Conservation (phyloP, 495 filamentous ascomycete species). For the Tuber melanosporum region DNA sequence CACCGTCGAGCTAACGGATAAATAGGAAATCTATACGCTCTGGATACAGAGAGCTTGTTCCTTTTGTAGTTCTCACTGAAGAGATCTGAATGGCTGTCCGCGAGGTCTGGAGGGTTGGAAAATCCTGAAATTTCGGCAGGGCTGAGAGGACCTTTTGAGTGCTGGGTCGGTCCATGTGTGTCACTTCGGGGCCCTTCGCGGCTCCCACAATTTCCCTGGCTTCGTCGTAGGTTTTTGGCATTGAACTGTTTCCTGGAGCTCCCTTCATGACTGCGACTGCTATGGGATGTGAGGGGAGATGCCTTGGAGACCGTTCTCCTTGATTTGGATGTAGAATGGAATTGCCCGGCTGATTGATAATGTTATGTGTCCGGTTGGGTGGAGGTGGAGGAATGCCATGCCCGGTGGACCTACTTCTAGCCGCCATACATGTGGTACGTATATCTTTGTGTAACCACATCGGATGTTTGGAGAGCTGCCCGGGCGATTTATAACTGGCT, state of each 20-base stretch:
- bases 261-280: slow-evolving; percentile 27
- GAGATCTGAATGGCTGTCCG: slow-evolving; percentile 23
- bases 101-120: slow-evolving; percentile 18
- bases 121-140: slow-evolving; percentile 19
- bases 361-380: slow-evolving; percentile 27
- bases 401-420: slow-evolving; percentile 24
- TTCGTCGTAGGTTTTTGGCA: slow-evolving; percentile 9
- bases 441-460: background rate
- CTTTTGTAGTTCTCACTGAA: slow-evolving; percentile 1
- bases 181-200: background rate
- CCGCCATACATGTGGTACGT: slow-evolving; percentile 26
- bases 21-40: slow-evolving; percentile 14
- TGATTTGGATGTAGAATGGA: slow-evolving; percentile 18
- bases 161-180: slow-evolving; percentile 1
- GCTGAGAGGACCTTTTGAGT: slow-evolving; percentile 7
- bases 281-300: background rate
- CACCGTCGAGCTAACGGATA: slow-evolving; percentile 42
- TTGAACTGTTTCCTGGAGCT: slow-evolving; percentile 15
- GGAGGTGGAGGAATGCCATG: slow-evolving; percentile 34
- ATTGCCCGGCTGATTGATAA: slow-evolving; percentile 18
- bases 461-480: background rate
- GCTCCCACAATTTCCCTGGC: slow-evolving; percentile 1
- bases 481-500: slow-evolving; percentile 10
- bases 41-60: slow-evolving; percentile 3
- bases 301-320: slow-evolving; percentile 12